A percentile compares a stretch with the other conserved stretches of the same genome.
Evolutionary conservation across 2,329 filamentous ascomycete species (phyloP).

Genomic region (Neonectria neomacrospora): DNA sequence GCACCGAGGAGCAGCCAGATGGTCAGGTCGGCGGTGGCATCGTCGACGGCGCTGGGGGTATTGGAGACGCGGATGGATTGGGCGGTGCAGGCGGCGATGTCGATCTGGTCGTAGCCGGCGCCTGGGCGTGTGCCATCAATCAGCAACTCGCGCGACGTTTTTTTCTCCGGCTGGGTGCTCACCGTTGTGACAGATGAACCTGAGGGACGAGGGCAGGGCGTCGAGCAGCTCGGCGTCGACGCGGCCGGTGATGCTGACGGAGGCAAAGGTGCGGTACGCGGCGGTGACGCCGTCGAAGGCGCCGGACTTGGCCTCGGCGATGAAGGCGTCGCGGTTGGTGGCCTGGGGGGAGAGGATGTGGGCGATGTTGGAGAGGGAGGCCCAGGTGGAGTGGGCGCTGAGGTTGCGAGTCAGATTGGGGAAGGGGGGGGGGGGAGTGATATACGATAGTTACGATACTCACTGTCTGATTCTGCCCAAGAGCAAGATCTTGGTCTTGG

Average conservation of each 20-base stretch:
- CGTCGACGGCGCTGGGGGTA: constrained; percentile 82
- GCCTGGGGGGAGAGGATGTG: constrained; percentile 73
- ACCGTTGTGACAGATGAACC: constrained; percentile 72
- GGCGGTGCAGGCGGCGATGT: constrained; percentile 75
- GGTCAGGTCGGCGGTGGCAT: constrained; percentile 83
- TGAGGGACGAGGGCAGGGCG: constrained; percentile 63
- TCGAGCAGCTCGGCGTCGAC: constrained; percentile 77
- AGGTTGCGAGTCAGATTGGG: not conserved
- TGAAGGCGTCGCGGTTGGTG: constrained; percentile 72
- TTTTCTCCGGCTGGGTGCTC: constrained; percentile 34
- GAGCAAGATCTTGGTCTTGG: constrained; percentile 52
- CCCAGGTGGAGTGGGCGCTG: constrained; percentile 74
- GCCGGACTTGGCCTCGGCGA: constrained; percentile 73
- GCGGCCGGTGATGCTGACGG: constrained; percentile 71
- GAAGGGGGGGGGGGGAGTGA: not conserved
- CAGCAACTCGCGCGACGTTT: not conserved
- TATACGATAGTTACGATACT: constrained; percentile 28
- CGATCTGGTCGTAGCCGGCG: constrained; percentile 87
- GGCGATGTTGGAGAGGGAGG: constrained; percentile 68
- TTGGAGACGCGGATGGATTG: constrained; percentile 79
- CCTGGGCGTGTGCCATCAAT: constrained; percentile 56
- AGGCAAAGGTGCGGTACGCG: constrained; percentile 77
- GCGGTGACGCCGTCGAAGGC: constrained; percentile 72
- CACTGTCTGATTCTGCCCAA: constrained; percentile 55
- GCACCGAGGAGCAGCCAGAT: constrained; percentile 86